phyloP scores from a whole-genome alignment of 495 filamentous ascomycete species.

The Aspergillus taichungensis region DNA sequence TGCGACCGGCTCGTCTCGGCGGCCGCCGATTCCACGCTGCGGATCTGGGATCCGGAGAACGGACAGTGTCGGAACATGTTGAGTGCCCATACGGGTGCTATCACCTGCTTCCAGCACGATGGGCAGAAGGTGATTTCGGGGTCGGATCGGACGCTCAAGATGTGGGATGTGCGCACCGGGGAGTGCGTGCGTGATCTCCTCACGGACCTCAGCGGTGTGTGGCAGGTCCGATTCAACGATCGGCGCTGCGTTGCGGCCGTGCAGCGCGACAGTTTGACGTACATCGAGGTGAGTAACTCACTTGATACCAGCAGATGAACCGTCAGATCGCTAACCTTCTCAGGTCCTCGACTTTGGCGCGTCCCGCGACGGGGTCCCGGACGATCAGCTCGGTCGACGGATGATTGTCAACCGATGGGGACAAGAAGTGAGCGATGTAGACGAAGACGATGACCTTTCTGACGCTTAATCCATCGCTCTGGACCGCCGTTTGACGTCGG shows the following conservation, averaged over 20 bases:
- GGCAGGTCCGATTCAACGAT: constrained; percentile 98
- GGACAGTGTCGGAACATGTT: constrained; percentile 85
- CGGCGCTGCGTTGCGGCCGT: constrained; percentile 93
- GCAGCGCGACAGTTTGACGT: constrained; percentile 83
- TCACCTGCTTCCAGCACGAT: constrained; percentile 98
- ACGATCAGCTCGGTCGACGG: constrained; percentile 66
- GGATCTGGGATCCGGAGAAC: constrained; percentile 95
- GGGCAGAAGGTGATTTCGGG: constrained; percentile 94
- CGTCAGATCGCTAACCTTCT: constrained; percentile 1
- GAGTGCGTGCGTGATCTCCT: constrained; percentile 91
- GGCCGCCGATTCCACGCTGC: constrained; percentile 86
- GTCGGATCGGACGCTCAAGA: constrained; percentile 90
- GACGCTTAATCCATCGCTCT: constrained; percentile 16
- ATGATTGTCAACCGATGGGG: constrained; percentile 64
- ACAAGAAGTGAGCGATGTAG: constrained; percentile 32
- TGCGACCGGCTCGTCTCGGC: constrained; percentile 88
- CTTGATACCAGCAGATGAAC: neutral
- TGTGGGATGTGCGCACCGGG: constrained; percentile 94
- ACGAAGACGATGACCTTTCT: constrained; percentile 36
- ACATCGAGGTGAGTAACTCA: constrained; percentile 72
- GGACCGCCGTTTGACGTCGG: neutral
- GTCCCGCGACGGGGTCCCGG: constrained; percentile 66
- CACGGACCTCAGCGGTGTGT: constrained; percentile 91
- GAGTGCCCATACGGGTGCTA: constrained; percentile 90
- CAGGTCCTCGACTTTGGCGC: constrained; percentile 91